phyloP scores from a whole-genome alignment of 1,284 basidiomycete genomes.

The Cryptococcus deneoformans region DNA sequence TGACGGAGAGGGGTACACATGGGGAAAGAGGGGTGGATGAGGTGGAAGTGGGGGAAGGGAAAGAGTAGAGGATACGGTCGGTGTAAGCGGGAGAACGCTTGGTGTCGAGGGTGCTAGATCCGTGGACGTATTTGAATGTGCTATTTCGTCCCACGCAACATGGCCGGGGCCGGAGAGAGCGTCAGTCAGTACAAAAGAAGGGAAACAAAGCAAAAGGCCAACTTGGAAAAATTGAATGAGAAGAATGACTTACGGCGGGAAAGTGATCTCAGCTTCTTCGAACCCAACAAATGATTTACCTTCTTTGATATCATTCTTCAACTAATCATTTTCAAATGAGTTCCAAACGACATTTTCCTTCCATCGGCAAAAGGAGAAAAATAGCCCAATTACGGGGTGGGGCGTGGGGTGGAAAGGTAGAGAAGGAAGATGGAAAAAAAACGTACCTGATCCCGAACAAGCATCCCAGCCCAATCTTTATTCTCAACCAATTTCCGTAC shows the following conservation, averaged over 20 bases:
- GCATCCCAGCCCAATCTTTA: slow-evolving; percentile 28
- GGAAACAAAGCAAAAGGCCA: not conserved
- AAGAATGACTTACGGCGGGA: slow-evolving; percentile 31
- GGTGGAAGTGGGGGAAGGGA: slow-evolving; percentile 5
- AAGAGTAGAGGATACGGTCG: slow-evolving; percentile 35
- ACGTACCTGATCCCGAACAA: slow-evolving; percentile 37
- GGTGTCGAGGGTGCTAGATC: slow-evolving; percentile 33
- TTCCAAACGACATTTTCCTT: too few relatives aligned
- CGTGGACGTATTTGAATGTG: slow-evolving; percentile 45
- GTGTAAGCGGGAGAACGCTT: slow-evolving; percentile 42
- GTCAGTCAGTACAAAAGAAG: too few relatives aligned
- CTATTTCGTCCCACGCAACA: slow-evolving; percentile 8
- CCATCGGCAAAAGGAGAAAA: too few relatives aligned
- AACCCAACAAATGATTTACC: slow-evolving; percentile 37
- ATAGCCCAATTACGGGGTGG: not conserved
- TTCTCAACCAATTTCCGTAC: slow-evolving; percentile 26
- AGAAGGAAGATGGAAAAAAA: not conserved
- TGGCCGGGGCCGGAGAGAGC: too few relatives aligned
- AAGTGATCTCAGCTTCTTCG: slow-evolving; percentile 30
- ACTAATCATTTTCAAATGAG: slow-evolving; percentile 6
- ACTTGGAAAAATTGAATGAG: not conserved
- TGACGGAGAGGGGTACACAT: too few relatives aligned
- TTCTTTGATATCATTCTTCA: slow-evolving; percentile 25
- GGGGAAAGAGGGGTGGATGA: slow-evolving; percentile 36
- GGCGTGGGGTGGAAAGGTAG: not conserved